Percentiles rank a stretch among this genome's conserved stretches.
phyloP scores from a whole-genome alignment of 2,329 filamentous ascomycete genomes.

The Pseudogymnoascus sp. region DNA sequence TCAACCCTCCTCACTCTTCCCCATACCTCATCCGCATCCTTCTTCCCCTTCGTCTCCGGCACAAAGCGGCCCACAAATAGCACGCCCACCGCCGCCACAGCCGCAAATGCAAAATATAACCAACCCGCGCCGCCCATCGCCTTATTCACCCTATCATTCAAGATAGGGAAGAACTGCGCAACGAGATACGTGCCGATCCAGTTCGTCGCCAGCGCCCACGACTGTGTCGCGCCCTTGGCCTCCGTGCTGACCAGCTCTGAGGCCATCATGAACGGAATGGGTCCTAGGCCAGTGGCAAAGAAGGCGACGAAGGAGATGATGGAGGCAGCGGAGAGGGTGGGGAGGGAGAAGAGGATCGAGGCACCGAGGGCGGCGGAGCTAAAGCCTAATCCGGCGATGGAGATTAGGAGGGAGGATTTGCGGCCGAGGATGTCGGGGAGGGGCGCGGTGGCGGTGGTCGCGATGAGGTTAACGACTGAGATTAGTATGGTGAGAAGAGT shows the following conservation, averaged over 20 bases:
- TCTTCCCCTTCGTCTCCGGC: slow-evolving; percentile 83
- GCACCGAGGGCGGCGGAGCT: slow-evolving; percentile 70
- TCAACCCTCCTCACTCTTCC: slow-evolving; percentile 44
- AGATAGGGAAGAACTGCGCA: slow-evolving; percentile 86
- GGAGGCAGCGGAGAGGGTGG: slow-evolving; percentile 68
- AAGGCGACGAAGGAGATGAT: slow-evolving; percentile 80
- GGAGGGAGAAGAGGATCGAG: slow-evolving; percentile 64
- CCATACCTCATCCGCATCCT: slow-evolving; percentile 84
- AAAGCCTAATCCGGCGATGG: slow-evolving; percentile 74
- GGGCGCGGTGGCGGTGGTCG: slow-evolving; percentile 72
- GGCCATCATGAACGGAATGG: slow-evolving; percentile 88
- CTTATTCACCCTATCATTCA: slow-evolving; percentile 64
- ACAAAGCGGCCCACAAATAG: slow-evolving; percentile 65
- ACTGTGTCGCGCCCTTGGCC: slow-evolving; percentile 85
- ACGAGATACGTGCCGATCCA: slow-evolving; percentile 88
- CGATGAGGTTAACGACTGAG: slow-evolving; percentile 75
- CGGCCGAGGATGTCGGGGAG: slow-evolving; percentile 81
- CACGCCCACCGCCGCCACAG: slow-evolving; percentile 57
- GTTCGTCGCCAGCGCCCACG: slow-evolving; percentile 76
- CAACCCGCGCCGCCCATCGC: slow-evolving; percentile 61
- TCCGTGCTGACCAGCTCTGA: slow-evolving; percentile 85
- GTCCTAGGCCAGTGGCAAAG: slow-evolving; percentile 84
- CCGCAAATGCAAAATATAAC: slow-evolving; percentile 88
- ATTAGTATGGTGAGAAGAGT: slow-evolving; percentile 80
- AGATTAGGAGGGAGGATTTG: slow-evolving; percentile 74